Base-by-base conservation (phyloP, 192 early-diverging fungal species). In the Rhizoclosmatium globosum region DNA sequence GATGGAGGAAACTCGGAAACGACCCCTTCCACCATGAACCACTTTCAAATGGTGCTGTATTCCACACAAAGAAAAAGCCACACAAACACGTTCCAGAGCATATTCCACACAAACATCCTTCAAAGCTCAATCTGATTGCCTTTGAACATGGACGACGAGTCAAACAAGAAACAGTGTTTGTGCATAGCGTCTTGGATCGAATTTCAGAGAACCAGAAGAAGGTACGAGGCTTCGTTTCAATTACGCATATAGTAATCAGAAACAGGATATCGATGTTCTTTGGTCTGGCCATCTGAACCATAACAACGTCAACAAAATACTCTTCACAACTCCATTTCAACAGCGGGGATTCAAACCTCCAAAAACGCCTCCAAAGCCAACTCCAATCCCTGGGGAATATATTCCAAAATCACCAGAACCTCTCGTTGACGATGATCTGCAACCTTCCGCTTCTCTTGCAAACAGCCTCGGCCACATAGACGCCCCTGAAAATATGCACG, bases 221-320 rank as follows among this genome's bases (percentile, higher is more conserved):
- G 72, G 72, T 62, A 42, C 11, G 60, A 9, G 21, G 19, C 47
- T 61, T 15, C 39, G 6, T 61, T 61, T 45, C 57, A 19, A 74
- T 61, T 74, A 4, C 3, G 3, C 11, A 61, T 74, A 43, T 48
- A 56, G 21, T n/a, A 39, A 44, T 68, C 13, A 64, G 7, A 38
- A 38, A 64, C 43, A 71, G 75, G 81, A 85, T 68, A 76, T 85
- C 9, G 57, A 77, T 64, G 72, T 68, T 1, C 48, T 85, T 4
- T 82, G 67, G 58, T 64, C 68, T 1, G 86, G 86, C 38, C 81
- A 87, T 57, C 70, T 87, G 60, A 84, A 83, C 58, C 83, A 81
- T 9, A 75, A 78, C 64, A 76, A 76, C 21, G 58, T 76, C 47
- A 87, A 87, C 66, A 80, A 73, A 64, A 64, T 47, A 44, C 59